Conservation (phyloP, 2,329 filamentous ascomycete genomes). For the Colletotrichum abscissum region DNA sequence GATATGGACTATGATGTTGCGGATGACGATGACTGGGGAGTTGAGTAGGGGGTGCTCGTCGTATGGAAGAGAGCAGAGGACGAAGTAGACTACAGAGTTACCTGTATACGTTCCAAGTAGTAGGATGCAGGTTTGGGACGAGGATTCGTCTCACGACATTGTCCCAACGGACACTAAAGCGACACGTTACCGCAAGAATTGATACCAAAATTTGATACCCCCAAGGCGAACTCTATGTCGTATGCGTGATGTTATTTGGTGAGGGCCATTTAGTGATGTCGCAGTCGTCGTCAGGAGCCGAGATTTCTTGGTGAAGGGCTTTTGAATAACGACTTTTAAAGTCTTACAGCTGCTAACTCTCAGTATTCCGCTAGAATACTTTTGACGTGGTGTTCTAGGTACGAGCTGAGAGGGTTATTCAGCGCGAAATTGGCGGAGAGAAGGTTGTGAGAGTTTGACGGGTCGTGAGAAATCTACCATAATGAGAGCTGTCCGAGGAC, state of each 20-base stretch:
- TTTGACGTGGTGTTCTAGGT: too few relatives aligned
- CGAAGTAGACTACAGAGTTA: background rate
- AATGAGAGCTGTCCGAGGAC: too few relatives aligned
- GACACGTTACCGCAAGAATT: background rate
- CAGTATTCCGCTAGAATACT: too few relatives aligned
- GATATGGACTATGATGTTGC: conserved; percentile 67
- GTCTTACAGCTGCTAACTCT: too few relatives aligned
- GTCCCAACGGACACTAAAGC: too few relatives aligned
- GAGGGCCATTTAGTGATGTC: background rate
- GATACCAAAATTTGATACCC: background rate
- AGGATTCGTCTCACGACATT: background rate
- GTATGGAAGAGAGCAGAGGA: background rate
- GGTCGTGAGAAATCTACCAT: too few relatives aligned
- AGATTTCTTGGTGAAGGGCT: fast-evolving
- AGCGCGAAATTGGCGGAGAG: too few relatives aligned
- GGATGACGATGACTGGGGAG: conserved; percentile 61
- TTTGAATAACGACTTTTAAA: too few relatives aligned
- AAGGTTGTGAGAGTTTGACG: too few relatives aligned
- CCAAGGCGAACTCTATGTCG: background rate
- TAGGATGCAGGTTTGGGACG: background rate
- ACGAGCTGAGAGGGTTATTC: too few relatives aligned
- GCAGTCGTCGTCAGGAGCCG: background rate
- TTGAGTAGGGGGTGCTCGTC: conserved; percentile 22
- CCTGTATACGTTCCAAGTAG: background rate
- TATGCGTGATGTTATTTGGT: background rate